phyloP scores from a whole-genome alignment of 2,329 filamentous ascomycete species.

The Aspergillus ustus region DNA sequence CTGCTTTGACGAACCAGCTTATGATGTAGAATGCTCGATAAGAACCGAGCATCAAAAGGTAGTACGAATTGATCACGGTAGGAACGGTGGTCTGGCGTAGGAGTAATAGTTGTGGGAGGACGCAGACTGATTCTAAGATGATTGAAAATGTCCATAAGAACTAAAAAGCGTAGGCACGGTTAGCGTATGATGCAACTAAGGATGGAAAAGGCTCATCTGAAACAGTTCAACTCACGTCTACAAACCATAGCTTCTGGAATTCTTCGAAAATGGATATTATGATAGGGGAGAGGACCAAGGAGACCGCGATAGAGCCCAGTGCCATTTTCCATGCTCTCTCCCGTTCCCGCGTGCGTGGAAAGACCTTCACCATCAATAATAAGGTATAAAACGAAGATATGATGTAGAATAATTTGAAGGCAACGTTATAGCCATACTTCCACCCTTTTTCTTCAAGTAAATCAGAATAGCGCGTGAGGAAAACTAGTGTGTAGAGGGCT shows the following conservation, averaged over 20 bases:
- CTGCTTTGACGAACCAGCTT: slow-evolving; percentile 81
- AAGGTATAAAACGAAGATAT: slow-evolving; percentile 83
- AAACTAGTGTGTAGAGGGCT: slow-evolving; percentile 82
- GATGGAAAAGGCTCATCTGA: neutral
- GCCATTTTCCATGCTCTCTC: slow-evolving; percentile 95
- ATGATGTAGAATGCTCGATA: slow-evolving; percentile 89
- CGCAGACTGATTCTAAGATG: slow-evolving; percentile 87
- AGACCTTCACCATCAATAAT: slow-evolving; percentile 83
- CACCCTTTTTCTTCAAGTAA: slow-evolving; percentile 61
- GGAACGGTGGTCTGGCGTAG: slow-evolving; percentile 94
- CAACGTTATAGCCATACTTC: slow-evolving; percentile 67
- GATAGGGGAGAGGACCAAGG: slow-evolving; percentile 71
- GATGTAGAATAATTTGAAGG: slow-evolving; percentile 91
- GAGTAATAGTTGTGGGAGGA: slow-evolving; percentile 88
- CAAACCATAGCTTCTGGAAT: slow-evolving; percentile 44
- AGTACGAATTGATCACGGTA: slow-evolving; percentile 96
- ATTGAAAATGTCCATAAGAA: slow-evolving; percentile 86
- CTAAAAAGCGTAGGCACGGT: slow-evolving; percentile 49
- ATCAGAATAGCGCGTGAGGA: slow-evolving; percentile 84
- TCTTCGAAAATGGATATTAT: slow-evolving; percentile 71
- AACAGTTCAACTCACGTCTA: slow-evolving; percentile 41
- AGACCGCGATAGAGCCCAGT: slow-evolving; percentile 68
- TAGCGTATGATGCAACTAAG: neutral
- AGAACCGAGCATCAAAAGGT: slow-evolving; percentile 82
- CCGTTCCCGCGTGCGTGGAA: slow-evolving; percentile 82